Conservation (phyloP, 2,329 filamentous ascomycete species). For the Cercospora sesami region DNA sequence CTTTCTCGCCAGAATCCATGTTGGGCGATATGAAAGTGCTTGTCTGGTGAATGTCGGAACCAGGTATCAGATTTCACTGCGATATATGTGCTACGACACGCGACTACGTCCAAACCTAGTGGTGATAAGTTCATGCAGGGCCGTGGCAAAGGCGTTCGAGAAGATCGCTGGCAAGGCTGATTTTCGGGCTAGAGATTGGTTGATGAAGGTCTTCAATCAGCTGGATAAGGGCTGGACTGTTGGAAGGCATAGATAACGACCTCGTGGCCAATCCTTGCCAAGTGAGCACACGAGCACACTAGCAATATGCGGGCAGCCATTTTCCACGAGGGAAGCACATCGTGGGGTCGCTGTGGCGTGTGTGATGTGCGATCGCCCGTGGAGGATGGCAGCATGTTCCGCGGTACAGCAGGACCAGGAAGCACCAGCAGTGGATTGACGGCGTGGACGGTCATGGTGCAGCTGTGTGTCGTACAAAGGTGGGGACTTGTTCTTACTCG, state of each 20-base stretch:
- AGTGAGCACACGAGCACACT: not conserved
- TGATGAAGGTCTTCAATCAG: not conserved
- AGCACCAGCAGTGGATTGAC: not conserved
- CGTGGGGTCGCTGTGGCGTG: not conserved
- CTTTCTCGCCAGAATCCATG: conserved; percentile 20
- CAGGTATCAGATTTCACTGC: not conserved
- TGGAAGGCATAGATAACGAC: not conserved
- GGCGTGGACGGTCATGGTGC: not conserved
- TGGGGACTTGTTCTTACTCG: not conserved
- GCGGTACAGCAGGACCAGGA: not conserved
- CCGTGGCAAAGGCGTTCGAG: not conserved
- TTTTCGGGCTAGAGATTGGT: not conserved
- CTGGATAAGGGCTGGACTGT: not conserved
- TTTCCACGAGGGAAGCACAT: not conserved
- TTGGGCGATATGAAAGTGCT: not conserved
- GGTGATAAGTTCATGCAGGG: not conserved
- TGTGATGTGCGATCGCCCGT: not conserved
- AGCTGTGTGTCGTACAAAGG: not conserved
- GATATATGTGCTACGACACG: conserved; percentile 1
- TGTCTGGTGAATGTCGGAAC: not conserved
- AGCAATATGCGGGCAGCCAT: not conserved
- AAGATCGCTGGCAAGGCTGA: not conserved
- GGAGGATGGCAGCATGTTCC: not conserved
- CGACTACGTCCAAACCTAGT: not conserved
- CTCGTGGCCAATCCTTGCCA: conserved; percentile 3